Conservation (phyloP, 305 asterid genomes). For the Rubia peregrina region DNA sequence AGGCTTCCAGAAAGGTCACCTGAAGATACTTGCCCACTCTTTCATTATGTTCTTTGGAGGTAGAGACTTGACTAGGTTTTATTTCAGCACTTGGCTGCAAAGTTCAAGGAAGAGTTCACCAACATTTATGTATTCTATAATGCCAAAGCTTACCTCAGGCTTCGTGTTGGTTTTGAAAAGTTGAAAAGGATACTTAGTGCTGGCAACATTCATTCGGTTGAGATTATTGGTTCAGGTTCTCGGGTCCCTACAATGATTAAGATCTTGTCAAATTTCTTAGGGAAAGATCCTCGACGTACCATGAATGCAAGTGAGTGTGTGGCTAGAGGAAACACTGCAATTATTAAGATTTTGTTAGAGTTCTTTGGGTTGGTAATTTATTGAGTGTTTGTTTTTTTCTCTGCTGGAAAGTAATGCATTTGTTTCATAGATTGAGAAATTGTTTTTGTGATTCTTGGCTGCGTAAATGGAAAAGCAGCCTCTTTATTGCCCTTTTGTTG, state of each 20-base stretch:
- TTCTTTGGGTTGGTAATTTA: neutral
- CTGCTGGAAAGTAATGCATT: neutral
- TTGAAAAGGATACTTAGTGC: no score
- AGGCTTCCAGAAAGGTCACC: constrained; percentile 83
- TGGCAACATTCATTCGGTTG: constrained; percentile 66
- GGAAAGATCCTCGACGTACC: constrained; percentile 86
- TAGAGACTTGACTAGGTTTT: constrained; percentile 86
- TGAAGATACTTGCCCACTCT: constrained; percentile 84
- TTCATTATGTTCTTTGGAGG: constrained; percentile 83
- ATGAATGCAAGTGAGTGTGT: constrained; percentile 96
- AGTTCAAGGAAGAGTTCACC: constrained; percentile 28
- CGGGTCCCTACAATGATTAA: constrained; percentile 80
- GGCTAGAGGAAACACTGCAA: constrained; percentile 41
- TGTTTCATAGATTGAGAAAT: neutral
- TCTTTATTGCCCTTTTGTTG: neutral
- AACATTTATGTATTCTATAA: no score
- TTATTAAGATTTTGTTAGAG: no score
- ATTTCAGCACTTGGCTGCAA: constrained; percentile 82
- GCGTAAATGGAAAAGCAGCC: neutral
- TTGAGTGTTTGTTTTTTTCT: neutral
- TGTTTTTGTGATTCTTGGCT: neutral
- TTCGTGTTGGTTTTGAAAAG: no score
- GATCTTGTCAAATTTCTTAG: constrained; percentile 72
- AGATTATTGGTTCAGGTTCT: constrained; percentile 91
- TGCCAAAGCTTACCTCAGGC: no score